Evolutionary conservation across 345 rosid species (phyloP), one percentile per base, ranked within the genome.

Genomic region (Syzygium grande): DNA sequence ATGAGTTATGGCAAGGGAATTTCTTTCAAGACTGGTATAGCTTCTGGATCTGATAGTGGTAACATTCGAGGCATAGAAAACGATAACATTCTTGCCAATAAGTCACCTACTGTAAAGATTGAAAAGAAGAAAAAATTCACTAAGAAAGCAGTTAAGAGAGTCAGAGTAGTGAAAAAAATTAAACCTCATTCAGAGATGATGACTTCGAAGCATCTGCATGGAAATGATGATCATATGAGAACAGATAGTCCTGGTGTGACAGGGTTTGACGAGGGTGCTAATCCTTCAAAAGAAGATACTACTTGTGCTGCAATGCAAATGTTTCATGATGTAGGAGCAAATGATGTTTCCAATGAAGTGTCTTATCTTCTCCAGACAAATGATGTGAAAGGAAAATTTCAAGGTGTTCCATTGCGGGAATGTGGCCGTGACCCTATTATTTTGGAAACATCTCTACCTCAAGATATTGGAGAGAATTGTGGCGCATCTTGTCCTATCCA

Each of bases 101-200:
- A 92, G 91, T 79, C 52, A 68, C 84, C 93, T 85, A 46, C 91
- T 5, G 14, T 25, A 51, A 93, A 93, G 86, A 92, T 86, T 91
- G 89, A 80, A 53, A 94, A 92, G 94, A 96, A 91, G 92, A 95
- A 92, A 90, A 93, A 88, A 85, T 87, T 92, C 58, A 87, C 90
- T 89, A 95, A 93, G 92, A 91, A 84, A 88, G 65, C 89, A n/a
- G 89, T 88, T 83, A 93, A 89, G 88, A 93, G 89, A 89, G 90
- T 78, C 49, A 73, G 83, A 73, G 83, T 38, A 73, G 83, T 73
- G 83, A 73, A 73, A 38, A 73, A 73, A 73, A 73, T 19, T 73
- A 73, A 73, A 38, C 83, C 83, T 73, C 79, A 68, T 68, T 73
- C 83, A 38, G 83, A 73, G 49, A 73, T 10, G 27, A 73, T 38